Base-by-base conservation (phyloP, 306 rosid genomes). In the Vigna reflexopilosa region DNA sequence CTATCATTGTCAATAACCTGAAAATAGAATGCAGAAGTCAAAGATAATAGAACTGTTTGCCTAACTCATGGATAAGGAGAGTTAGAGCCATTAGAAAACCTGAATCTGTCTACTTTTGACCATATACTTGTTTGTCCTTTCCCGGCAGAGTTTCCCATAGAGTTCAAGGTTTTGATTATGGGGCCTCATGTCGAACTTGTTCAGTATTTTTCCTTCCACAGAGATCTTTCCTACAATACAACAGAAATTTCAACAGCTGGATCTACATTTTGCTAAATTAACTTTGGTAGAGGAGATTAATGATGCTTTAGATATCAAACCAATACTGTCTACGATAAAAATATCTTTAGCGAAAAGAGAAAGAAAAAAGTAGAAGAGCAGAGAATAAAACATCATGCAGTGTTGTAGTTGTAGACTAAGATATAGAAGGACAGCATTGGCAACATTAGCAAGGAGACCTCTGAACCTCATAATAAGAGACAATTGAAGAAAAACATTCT, bases 181-280 rank as follows among this genome's bases (percentile, higher is more conserved):
- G 20, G 96, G 97, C 82, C 87, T 94, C 96, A 92, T 91, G 85
- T 92, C 94, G 84, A 94, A 89, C 69, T 92, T 94, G 87, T 89
- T 70, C 61, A 70, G 72, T 78, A 94, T 88, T 77, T 88, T 89
- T 24, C 97, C 98, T 79, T 94, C 98, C 49, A 90, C 91, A 3
- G 89, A 76, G 14, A 85, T 38, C 78, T 88, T 94, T 79, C 97
- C 98, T 94, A 72, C 64, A 70, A 78, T 5, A 58, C 3, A 26
- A 80, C 59, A 58, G 74, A 73, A 75, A 71, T 59, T 70, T 74
- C 77, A 48, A 65, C 70, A 56, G 71, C 61, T 76, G 38, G 48
- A 79, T 79, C 48, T 51, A 50, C 61, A 64, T 22, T 82, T 75
- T 70, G 11, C 79, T 75, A 75, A 80, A 74, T 42, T 28, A 62